Evolutionary conservation across 306 rosid species (phyloP).

Genomic region (Cucumis cinereus): DNA sequence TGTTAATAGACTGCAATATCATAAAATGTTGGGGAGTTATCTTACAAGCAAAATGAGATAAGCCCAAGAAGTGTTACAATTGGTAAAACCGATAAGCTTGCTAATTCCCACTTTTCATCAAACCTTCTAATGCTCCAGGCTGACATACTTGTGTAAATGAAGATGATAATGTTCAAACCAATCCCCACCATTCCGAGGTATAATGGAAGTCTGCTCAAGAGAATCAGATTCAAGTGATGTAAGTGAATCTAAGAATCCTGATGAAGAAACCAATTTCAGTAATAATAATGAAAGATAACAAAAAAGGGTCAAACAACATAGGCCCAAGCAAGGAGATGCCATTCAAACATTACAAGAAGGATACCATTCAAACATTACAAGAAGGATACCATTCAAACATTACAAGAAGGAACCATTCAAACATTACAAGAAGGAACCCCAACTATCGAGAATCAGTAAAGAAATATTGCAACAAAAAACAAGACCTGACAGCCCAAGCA

Average conservation of each 20-base stretch:
- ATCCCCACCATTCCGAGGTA: slow-evolving; percentile 84
- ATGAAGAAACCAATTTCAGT: background rate
- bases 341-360: background rate
- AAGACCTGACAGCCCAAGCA: background rate
- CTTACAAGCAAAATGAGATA: slow-evolving; percentile 89
- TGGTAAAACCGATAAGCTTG: slow-evolving; percentile 67
- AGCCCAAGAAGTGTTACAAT: slow-evolving; percentile 61
- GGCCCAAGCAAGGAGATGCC: background rate
- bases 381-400: background rate
- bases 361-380: too few species aligned
- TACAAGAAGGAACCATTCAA: too few species aligned
- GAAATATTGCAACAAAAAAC: background rate
- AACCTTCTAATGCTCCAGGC: slow-evolving; percentile 70
- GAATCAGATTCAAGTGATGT: slow-evolving; percentile 17
- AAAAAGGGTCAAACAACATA: background rate
- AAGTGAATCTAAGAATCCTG: background rate
- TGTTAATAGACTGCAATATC: background rate
- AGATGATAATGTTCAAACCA: slow-evolving; percentile 52
- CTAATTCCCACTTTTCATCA: slow-evolving; percentile 80
- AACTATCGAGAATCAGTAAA: background rate
- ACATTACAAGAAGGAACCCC: background rate
- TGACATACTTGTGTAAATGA: slow-evolving; percentile 61
- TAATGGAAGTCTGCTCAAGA: slow-evolving; percentile 67
- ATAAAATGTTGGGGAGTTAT: slow-evolving; percentile 5
- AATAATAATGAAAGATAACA: background rate